A percentile compares a stretch with the other conserved stretches of the same genome.
phyloP scores from a whole-genome alignment of 805 yeast genomes.

The Candida silvicultrix region DNA sequence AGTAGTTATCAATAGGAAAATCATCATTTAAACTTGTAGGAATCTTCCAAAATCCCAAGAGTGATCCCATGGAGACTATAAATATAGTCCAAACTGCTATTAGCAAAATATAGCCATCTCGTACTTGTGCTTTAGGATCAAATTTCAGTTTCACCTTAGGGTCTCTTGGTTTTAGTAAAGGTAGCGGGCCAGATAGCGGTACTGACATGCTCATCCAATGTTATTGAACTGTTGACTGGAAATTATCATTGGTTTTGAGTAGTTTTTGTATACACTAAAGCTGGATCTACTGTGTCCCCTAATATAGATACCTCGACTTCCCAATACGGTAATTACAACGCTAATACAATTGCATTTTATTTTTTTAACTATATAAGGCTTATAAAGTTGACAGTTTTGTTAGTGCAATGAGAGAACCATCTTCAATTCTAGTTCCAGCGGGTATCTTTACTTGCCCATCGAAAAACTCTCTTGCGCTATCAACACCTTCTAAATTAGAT shows the following conservation, averaged over 20 bases:
- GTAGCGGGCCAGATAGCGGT: constrained; percentile 1
- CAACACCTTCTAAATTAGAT: constrained; percentile 44
- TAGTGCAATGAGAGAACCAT: constrained; percentile 56
- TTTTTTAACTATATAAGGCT: too few species aligned
- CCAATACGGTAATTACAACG: not conserved
- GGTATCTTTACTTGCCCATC: constrained; percentile 57
- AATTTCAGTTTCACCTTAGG: not conserved
- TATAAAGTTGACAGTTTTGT: constrained; percentile 24
- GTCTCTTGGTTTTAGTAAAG: constrained; percentile 8
- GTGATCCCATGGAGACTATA: constrained; percentile 4
- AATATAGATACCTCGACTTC: not conserved
- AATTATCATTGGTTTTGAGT: too few species aligned
- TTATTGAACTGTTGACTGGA: too few species aligned
- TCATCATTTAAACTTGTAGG: constrained; percentile 22
- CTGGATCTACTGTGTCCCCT: not conserved
- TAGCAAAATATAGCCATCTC: constrained; percentile 9
- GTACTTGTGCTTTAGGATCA: constrained; percentile 3
- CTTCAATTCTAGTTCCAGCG: constrained; percentile 58
- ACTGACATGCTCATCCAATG: too few species aligned
- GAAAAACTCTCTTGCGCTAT: constrained; percentile 55
- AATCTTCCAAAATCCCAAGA: constrained; percentile 7
- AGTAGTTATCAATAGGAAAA: constrained; percentile 32
- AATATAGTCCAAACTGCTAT: constrained; percentile 7
- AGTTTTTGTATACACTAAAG: not conserved
- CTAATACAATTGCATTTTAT: too few species aligned